A percentile compares a stretch with the other conserved stretches of the same genome.
Conservation (phyloP, 306 rosid species). For the Adenanthera pavonina region DNA sequence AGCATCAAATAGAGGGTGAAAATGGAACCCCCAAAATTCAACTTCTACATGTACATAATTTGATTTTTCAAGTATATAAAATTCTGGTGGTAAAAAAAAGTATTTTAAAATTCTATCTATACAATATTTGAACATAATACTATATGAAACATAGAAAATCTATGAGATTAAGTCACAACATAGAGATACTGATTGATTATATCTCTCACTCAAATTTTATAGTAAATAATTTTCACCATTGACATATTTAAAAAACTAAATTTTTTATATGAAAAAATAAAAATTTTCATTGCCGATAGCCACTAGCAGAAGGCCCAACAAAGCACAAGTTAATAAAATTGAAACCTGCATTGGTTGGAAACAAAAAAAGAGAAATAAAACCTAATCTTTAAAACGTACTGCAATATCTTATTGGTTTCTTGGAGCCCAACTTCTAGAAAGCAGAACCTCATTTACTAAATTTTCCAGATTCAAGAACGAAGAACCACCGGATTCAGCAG, state of each 20-base stretch:
- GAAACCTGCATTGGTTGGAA: not conserved
- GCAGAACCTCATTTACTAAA: slow-evolving; percentile 38
- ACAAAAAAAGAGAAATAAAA: not conserved
- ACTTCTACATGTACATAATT: not conserved
- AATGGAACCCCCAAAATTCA: not conserved
- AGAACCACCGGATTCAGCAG: slow-evolving; percentile 39
- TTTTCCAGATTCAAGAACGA: slow-evolving; percentile 48
- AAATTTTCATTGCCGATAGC: no score
- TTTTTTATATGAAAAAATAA: no score
- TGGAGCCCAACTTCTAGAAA: slow-evolving; percentile 6
- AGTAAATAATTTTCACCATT: no score
- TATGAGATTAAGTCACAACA: no score
- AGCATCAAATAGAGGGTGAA: not conserved
- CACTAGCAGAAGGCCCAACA: not conserved
- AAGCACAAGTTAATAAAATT: not conserved
- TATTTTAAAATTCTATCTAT: not conserved
- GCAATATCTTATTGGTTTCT: slow-evolving; percentile 13
- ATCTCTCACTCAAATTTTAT: not conserved
- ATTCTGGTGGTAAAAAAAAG: no score
- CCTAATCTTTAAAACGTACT: not conserved
- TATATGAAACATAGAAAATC: not conserved
- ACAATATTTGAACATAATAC: not conserved
- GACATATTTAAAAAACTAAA: no score
- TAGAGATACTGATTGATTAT: no score
- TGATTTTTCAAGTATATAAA: not conserved